Percentiles rank a stretch among this genome's conserved stretches.
Evolutionary conservation across 257 asterid genomes (phyloP).

Genomic region (Solanum etuberosum): DNA sequence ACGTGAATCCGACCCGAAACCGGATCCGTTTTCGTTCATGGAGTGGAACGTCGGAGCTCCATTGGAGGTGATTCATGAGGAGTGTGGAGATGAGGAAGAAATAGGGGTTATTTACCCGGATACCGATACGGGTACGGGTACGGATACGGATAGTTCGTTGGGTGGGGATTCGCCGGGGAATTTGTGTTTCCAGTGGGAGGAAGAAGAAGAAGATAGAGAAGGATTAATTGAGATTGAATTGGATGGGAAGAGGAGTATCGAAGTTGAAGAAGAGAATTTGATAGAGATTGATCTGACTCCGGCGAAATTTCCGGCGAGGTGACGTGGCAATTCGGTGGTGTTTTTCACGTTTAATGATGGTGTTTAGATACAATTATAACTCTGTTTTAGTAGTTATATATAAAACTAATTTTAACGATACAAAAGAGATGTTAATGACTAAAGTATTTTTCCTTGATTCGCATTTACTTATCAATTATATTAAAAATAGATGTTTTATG

Average conservation of each 20-base stretch:
- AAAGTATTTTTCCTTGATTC: too few species aligned
- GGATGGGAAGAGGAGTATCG: slow-evolving; percentile 34
- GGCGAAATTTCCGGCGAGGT: slow-evolving; percentile 11
- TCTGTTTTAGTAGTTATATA: background rate
- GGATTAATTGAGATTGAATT: slow-evolving; percentile 68
- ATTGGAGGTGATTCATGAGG: slow-evolving; percentile 72
- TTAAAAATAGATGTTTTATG: too few species aligned
- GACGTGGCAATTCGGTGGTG: background rate
- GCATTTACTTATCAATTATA: too few species aligned
- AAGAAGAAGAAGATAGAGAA: slow-evolving; percentile 46
- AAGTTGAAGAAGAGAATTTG: slow-evolving; percentile 65
- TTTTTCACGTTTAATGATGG: background rate
- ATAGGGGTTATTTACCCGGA: slow-evolving; percentile 21
- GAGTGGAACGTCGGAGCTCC: slow-evolving; percentile 90
- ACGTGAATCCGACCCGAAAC: background rate
- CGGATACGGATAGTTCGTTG: slow-evolving; percentile 36
- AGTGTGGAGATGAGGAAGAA: background rate
- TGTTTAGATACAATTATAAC: background rate
- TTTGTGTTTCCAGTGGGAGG: slow-evolving; percentile 46
- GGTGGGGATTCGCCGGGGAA: slow-evolving; percentile 40
- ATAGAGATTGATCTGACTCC: slow-evolving; percentile 66
- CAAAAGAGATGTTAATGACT: too few species aligned
- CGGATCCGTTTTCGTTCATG: slow-evolving; percentile 14
- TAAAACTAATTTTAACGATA: background rate
- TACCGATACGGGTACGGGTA: background rate